Conservation (phyloP, 257 asterid genomes). For the Solanum paucissectum region DNA sequence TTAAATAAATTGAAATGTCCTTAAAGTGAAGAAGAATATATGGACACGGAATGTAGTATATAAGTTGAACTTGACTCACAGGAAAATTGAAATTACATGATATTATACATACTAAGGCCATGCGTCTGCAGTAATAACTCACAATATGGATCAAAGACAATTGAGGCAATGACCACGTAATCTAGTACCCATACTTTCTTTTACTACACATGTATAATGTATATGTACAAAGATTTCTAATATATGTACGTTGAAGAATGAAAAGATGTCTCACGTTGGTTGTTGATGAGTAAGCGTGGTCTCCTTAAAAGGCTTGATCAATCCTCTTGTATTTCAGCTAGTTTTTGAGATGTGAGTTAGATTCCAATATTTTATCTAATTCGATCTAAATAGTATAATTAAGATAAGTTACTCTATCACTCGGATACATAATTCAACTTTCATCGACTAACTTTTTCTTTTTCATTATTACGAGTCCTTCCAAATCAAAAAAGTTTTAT, state of each 20-base stretch:
- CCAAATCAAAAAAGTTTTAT: background rate
- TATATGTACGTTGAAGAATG: background rate
- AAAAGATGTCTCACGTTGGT: background rate
- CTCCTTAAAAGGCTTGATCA: fast-evolving
- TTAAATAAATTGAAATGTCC: background rate
- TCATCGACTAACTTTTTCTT: background rate
- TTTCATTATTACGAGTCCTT: background rate
- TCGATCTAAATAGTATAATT: background rate
- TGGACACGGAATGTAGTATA: background rate
- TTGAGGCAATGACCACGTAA: background rate
- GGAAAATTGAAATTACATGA: background rate
- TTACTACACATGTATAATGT: background rate
- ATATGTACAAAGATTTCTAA: background rate
- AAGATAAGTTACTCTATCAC: background rate
- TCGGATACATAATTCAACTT: background rate
- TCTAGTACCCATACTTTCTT: background rate
- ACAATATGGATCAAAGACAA: background rate
- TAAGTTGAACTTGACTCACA: background rate
- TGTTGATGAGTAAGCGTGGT: background rate
- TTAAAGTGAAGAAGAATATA: background rate
- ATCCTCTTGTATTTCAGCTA: no score
- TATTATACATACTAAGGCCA: background rate
- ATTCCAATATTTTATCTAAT: no score
- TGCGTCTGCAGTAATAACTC: background rate
- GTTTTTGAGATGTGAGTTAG: no score